Evolutionary conservation across 139 green algal genomes (phyloP), one percentile per base, ranked within the genome.

Genomic region (Mesotaenium endlicherianum): DNA sequence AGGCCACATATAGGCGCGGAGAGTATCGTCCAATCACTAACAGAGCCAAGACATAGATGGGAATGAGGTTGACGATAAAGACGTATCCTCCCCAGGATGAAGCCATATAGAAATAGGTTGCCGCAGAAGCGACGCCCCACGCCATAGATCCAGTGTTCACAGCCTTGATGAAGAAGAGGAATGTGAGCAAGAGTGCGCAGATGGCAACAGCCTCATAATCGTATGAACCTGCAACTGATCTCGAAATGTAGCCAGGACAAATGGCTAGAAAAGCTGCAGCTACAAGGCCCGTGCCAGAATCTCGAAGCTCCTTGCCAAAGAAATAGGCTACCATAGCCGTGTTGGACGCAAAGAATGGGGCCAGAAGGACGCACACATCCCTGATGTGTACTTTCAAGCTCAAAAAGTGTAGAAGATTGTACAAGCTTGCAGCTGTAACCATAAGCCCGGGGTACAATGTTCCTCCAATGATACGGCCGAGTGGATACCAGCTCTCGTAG

Each of bases 11-110:
- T 0, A 88, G 81, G 16, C 85, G 81, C 17, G 38, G 36, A n/a
- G 81, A 72, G 74, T 87, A 88, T 5, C 83, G 55, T 1, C 75
- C 83, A 6, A 90, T 92, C 45, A 93, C 36, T 40, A 94, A 82
- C 38, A 95, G 85, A 47, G 93, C 93, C 50, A 98, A 86, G 75
- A 91, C 94, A 90, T 98, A 96, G 60, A 98, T 96, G 36, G 94
- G 95, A 68, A 98, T 84, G 40, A 98, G 88, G 90, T 98, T 98
- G 92, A 97, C 97, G 84, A 98, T 95, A 91, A 98, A 98, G n/a
- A 93, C 93, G 90, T 98, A 98, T 50, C 95, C 95, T 31, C 95
- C 95, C 95, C 95, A 98, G 3, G 74, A 75, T 3, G 88, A 90
- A 0, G 86, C 91, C 91, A 94, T 94, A 88, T 94, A 94, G 31